A percentile compares a stretch with the other conserved stretches of the same genome.
Conservation (phyloP, 345 rosid species). For the Chamaenerion angustifolium region DNA sequence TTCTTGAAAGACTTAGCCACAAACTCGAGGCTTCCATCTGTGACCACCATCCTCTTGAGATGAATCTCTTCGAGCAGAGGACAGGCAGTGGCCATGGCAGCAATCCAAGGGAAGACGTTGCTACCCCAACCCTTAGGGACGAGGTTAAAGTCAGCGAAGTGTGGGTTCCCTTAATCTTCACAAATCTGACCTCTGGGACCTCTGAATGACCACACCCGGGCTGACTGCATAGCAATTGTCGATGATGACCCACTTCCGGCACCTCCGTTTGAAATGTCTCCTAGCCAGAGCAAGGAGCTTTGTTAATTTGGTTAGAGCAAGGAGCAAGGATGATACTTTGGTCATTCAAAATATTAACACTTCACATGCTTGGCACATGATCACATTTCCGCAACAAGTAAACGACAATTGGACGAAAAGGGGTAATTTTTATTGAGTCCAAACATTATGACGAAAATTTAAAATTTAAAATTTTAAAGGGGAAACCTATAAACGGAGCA, state of each 20-base stretch:
- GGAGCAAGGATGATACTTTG: too few species aligned
- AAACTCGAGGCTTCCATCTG: slow-evolving; percentile 64
- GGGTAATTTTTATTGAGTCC: too few species aligned
- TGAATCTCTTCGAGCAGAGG: slow-evolving; percentile 68
- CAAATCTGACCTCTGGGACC: slow-evolving; percentile 73
- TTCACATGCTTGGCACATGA: too few species aligned
- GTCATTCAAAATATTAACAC: too few species aligned
- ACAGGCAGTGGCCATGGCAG: slow-evolving; percentile 31
- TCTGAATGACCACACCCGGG: slow-evolving; percentile 37
- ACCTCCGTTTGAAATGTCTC: slow-evolving; percentile 59
- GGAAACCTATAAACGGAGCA: too few species aligned
- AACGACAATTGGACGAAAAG: too few species aligned
- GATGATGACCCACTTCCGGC: slow-evolving; percentile 46
- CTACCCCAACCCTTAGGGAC: slow-evolving; percentile 99
- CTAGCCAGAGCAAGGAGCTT: too few species aligned
- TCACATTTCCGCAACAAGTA: too few species aligned
- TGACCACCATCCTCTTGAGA: slow-evolving; percentile 84
- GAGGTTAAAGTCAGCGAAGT: slow-evolving; percentile 82
- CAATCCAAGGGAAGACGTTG: slow-evolving; percentile 63
- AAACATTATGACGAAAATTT: too few species aligned
- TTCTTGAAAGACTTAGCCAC: slow-evolving; percentile 64
- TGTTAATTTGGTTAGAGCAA: too few species aligned
- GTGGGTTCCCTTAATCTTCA: slow-evolving; percentile 85
- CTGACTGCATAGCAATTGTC: slow-evolving; percentile 85
- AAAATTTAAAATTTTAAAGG: too few species aligned